Evolutionary conservation across 805 yeast genomes (phyloP).

Genomic region (Blastobotrys robertii): DNA sequence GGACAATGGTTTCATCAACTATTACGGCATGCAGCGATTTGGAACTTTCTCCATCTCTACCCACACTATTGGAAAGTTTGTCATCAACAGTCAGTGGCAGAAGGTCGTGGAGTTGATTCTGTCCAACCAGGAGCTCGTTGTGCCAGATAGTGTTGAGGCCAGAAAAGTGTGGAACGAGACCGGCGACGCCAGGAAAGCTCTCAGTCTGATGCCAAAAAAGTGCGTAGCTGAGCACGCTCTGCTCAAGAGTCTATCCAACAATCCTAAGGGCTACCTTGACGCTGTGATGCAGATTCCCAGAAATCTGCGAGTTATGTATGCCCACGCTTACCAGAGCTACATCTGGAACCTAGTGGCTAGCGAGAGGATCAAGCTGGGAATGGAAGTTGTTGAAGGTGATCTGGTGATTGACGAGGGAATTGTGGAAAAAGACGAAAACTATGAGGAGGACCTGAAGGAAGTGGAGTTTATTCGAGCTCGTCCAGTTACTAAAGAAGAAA

Average conservation of each 20-base stretch:
- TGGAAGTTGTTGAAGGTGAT: constrained; percentile 69
- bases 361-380: constrained; percentile 64
- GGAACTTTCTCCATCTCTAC: constrained; percentile 94
- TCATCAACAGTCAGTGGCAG: constrained; percentile 68
- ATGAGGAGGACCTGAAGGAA: constrained; percentile 62
- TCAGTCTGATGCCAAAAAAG: constrained; percentile 73
- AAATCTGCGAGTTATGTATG: constrained; percentile 87
- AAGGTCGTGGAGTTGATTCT: constrained; percentile 69
- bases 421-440: constrained; percentile 19
- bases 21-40: constrained; percentile 97
- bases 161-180: constrained; percentile 75
- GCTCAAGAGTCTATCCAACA: constrained; percentile 47
- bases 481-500: constrained; percentile 65
- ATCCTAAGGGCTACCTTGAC: constrained; percentile 52
- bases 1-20: constrained; percentile 76
- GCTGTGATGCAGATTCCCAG: constrained; percentile 87
- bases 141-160: constrained; percentile 76
- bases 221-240: constrained; percentile 79
- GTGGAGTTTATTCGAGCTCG: constrained; percentile 56
- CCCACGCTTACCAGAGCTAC: constrained; percentile 94
- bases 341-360: constrained; percentile 88
- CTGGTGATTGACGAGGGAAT: constrained; percentile 42
- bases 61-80: constrained; percentile 67
- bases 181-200: constrained; percentile 52
- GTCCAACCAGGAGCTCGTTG: constrained; percentile 74